Evolutionary conservation across 805 yeast species (phyloP).

Genomic region (Myxozyma sirexii): DNA sequence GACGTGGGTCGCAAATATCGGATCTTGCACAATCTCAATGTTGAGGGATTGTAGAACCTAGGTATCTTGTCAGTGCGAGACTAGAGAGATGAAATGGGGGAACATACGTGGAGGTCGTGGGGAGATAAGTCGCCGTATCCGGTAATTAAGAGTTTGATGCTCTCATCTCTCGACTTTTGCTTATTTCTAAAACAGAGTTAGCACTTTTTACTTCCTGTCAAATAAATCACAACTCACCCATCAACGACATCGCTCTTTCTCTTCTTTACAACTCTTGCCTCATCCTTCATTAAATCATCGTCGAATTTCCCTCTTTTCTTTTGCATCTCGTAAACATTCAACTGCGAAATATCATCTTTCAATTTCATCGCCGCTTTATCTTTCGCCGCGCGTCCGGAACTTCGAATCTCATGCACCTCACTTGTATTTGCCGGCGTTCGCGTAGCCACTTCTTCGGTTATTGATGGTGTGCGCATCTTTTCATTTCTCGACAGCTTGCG

Average conservation of each 20-base stretch:
- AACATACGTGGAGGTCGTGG: constrained; percentile 14
- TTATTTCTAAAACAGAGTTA: no score
- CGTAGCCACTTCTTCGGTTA: no score
- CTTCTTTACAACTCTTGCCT: constrained; percentile 8
- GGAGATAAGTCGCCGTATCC: constrained; percentile 29
- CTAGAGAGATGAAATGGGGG: neutral
- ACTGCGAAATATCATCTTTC: constrained; percentile 68
- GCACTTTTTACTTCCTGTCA: no score
- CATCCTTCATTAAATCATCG: constrained; percentile 35
- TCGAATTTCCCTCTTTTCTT: constrained; percentile 48
- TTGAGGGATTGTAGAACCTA: constrained; percentile 54
- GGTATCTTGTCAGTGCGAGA: neutral
- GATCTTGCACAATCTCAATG: constrained; percentile 50
- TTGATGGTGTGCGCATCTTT: no score
- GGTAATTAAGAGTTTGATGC: constrained; percentile 28
- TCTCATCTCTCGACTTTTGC: constrained; percentile 32
- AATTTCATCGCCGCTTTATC: constrained; percentile 65
- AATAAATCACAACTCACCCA: neutral
- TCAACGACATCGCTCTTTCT: constrained; percentile 6
- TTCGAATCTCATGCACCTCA: neutral
- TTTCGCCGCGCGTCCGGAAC: constrained; percentile 55
- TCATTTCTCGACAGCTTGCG: no score
- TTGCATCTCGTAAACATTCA: constrained; percentile 64
- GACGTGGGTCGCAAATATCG: constrained; percentile 48
- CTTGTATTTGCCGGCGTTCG: no score